Percentiles rank a stretch among this genome's conserved stretches.
Evolutionary conservation across 1,284 basidiomycete species (phyloP).

Genomic region (Naganishia sp.): DNA sequence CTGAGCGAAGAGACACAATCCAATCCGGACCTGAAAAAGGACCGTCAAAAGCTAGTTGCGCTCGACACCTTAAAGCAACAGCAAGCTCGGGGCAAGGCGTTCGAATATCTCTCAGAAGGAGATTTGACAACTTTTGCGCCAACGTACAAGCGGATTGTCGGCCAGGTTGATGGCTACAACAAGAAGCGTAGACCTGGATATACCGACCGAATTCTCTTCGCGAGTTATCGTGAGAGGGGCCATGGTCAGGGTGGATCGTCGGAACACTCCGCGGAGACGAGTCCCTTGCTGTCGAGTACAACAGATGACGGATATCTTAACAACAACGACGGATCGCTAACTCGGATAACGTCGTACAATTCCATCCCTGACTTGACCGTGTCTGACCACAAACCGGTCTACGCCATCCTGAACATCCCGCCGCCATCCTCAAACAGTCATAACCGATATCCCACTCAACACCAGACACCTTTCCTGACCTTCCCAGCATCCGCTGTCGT

Average conservation of each 20-base stretch:
- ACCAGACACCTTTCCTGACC: constrained; percentile 26
- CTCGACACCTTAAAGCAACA: constrained; percentile 75
- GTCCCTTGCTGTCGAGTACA: constrained; percentile 1
- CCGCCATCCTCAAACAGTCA: constrained; percentile 17
- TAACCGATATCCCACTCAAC: constrained; percentile 16
- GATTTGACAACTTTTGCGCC: constrained; percentile 80
- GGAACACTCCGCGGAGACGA: background rate
- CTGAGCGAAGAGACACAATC: constrained; percentile 11
- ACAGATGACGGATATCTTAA: background rate
- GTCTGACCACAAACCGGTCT: constrained; percentile 56
- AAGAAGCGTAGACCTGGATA: constrained; percentile 80
- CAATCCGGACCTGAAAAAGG: constrained; percentile 55
- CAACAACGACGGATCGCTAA: background rate
- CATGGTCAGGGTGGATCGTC: constrained; percentile 39
- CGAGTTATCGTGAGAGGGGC: constrained; percentile 58
- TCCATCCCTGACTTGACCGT: constrained; percentile 47
- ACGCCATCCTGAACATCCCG: constrained; percentile 46
- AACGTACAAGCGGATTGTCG: constrained; percentile 82
- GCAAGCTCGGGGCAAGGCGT: constrained; percentile 64
- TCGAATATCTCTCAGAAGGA: constrained; percentile 75
- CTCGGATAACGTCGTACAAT: constrained; percentile 28
- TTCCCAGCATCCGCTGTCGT: constrained; percentile 7
- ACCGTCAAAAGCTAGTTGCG: constrained; percentile 66
- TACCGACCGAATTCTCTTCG: constrained; percentile 91
- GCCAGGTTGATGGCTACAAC: constrained; percentile 72